These are phyloP conservation scores for Solanum aculeatissimum DNA, from an alignment of 305 asterid genomes.

Conservation along the genomic window DNA sequence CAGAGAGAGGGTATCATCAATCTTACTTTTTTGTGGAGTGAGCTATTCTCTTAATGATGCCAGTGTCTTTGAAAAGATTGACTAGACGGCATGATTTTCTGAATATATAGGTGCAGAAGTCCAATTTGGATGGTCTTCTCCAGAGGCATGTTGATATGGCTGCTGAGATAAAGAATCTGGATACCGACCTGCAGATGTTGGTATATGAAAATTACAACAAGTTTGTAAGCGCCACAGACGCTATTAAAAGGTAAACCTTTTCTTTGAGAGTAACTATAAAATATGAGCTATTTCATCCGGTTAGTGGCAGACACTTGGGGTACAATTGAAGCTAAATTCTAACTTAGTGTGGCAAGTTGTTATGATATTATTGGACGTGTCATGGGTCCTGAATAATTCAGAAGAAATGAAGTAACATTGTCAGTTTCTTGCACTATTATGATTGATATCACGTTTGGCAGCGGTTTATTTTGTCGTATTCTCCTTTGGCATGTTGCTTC, in stretches of 20 bases:
- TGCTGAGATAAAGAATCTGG: slow-evolving; percentile 93
- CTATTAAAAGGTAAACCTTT: slow-evolving; percentile 68
- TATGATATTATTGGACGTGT: not conserved
- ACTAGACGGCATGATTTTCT: not conserved
- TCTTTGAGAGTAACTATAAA: not conserved
- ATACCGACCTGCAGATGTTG: slow-evolving; percentile 98
- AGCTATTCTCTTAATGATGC: not conserved
- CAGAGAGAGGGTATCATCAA: not conserved
- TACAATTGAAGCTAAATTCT: not conserved
- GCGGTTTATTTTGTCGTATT: not conserved
- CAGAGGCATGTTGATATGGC: slow-evolving; percentile 99
- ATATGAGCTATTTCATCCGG: not conserved
- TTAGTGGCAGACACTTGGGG: not conserved
- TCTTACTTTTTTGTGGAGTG: not conserved
- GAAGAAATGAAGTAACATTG: not conserved
- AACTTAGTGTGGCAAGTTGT: not conserved
- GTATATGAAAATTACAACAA: slow-evolving; percentile 97
- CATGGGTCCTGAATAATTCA: not conserved
- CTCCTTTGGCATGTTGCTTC: not conserved
- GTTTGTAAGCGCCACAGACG: slow-evolving; percentile 93
- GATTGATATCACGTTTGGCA: not conserved
- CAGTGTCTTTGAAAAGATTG: not conserved
- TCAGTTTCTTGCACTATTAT: not conserved
- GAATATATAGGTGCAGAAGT: slow-evolving; percentile 65
- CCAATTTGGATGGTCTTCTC: slow-evolving; percentile 87